phyloP scores from a whole-genome alignment of 164 flowering plant species.

The Saururus chinensis region DNA sequence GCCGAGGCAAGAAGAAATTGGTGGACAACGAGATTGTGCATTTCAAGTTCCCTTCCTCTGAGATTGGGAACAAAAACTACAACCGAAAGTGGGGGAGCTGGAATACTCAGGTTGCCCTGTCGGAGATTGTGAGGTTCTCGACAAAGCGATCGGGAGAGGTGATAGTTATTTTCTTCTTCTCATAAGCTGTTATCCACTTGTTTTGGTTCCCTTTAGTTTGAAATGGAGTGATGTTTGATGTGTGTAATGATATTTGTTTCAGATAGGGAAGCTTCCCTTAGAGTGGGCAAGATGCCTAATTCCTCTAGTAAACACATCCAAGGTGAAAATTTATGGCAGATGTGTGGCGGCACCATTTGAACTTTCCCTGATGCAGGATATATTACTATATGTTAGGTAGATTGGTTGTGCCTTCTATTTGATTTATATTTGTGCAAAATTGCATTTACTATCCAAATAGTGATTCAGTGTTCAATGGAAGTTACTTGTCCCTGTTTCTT shows the following conservation, averaged over 20 bases:
- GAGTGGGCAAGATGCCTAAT: slow-evolving; percentile 61
- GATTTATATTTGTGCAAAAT: neutral
- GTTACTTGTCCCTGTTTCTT: neutral
- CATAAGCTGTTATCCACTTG: neutral
- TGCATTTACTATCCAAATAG: too few relatives aligned
- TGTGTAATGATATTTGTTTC: slow-evolving; percentile 7
- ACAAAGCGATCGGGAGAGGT: slow-evolving; percentile 73
- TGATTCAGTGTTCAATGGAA: neutral
- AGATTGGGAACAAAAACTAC: too few relatives aligned
- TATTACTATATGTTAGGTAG: slow-evolving; percentile 59
- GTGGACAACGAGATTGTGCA: slow-evolving; percentile 61
- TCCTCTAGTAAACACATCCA: slow-evolving; percentile 48
- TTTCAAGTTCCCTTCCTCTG: slow-evolving; percentile 41
- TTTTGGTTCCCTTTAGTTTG: too few relatives aligned
- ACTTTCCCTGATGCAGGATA: slow-evolving; percentile 52
- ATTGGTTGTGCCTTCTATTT: neutral
- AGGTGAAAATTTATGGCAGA: slow-evolving; percentile 52
- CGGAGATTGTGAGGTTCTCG: slow-evolving; percentile 59
- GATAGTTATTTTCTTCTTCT: neutral
- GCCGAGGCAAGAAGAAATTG: slow-evolving; percentile 40
- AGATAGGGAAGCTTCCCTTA: slow-evolving; percentile 77
- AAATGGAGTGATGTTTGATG: neutral
- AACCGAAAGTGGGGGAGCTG: slow-evolving; percentile 8
- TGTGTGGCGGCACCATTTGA: slow-evolving; percentile 37
- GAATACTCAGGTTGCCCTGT: slow-evolving; percentile 15